Percentiles rank a stretch among this genome's conserved stretches.
Conservation (phyloP, 495 filamentous ascomycete species). For the Lasiosphaeria ovina region DNA sequence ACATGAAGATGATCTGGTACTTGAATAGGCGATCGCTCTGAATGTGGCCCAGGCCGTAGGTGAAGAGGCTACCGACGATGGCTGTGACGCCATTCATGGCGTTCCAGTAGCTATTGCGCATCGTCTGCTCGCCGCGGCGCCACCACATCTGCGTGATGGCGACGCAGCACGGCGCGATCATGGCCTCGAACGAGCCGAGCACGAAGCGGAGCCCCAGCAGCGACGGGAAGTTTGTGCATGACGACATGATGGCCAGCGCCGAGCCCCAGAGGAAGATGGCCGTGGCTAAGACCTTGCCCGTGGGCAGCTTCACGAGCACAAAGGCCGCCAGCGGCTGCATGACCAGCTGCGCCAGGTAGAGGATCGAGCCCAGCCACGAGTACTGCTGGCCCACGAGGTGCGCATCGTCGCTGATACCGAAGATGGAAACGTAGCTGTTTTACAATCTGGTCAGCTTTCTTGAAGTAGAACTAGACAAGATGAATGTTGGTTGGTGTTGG, state of each 20-base stretch:
- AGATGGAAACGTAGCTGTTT: slow-evolving; percentile 49
- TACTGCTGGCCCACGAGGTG: slow-evolving; percentile 48
- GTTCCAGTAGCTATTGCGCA: slow-evolving; percentile 51
- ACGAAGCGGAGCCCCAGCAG: slow-evolving; percentile 45
- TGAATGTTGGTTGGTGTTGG: too few relatives aligned
- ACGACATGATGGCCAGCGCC: slow-evolving; percentile 38
- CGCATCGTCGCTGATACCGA: slow-evolving; percentile 52
- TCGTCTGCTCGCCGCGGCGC: slow-evolving; percentile 50
- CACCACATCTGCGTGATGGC: slow-evolving; percentile 59
- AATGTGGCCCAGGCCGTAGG: slow-evolving; percentile 61
- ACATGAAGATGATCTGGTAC: slow-evolving; percentile 61
- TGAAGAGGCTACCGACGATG: slow-evolving; percentile 51
- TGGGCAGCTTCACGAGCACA: slow-evolving; percentile 50
- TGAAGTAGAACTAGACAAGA: not conserved
- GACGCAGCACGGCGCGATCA: slow-evolving; percentile 48
- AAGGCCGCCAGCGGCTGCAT: slow-evolving; percentile 46
- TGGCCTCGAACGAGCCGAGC: slow-evolving; percentile 42
- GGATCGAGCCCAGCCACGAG: slow-evolving; percentile 45
- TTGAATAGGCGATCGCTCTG: slow-evolving; percentile 48
- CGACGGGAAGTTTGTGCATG: slow-evolving; percentile 42
- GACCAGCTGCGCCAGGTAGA: slow-evolving; percentile 46
- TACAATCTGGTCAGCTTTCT: not conserved
- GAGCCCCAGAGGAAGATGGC: slow-evolving; percentile 43
- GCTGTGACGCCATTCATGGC: slow-evolving; percentile 51
- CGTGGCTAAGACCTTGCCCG: slow-evolving; percentile 42